Base-by-base conservation (phyloP, 345 rosid species). In the Brassica carinata region DNA sequence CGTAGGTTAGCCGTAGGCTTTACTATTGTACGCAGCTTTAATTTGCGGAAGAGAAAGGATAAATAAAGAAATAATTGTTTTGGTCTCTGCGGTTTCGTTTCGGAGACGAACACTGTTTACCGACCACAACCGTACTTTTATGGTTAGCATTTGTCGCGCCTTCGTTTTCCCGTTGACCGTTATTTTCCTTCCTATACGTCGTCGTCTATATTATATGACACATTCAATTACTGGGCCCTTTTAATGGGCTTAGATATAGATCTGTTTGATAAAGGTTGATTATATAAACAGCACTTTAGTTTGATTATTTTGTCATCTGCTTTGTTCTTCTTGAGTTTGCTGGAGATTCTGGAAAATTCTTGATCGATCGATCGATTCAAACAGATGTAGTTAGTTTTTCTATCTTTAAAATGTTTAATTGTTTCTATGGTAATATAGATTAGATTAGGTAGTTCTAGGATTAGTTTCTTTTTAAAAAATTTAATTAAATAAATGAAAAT, bases 61-160 rank as follows among this genome's bases (percentile, higher is more conserved):
- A 62, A 51, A 62, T 62, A 57, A 57, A 59, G 7, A 6, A 53
- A 40, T 64, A 10, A 34, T n/a, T 72, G 15, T 34, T 7, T 7
- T 17, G 7, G 3, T 73, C 45, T 29, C 48, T 66, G 57, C 13
- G 76, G 78, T 79, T 74, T 36, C 65, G 75, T 48, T 61, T 67
- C 66, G 79, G 83, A 79, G 75, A 79, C 78, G 79, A 51, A 48
- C 3, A 67, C 7, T 13, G 18, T 14, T 30, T 67, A 64, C 17
- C 48, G 66, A 62, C 79, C 83, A 80, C 83, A 80, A 67, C 79
- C 70, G 71, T 68, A 74, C 8, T 68, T 68, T 67, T 10, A 48
- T 80, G 83, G 79, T 69, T 9, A 62, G 67, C 61, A 75, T 75
- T 80, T 80, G 62, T 75, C 83, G 83, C 83, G 83, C 79, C 75